Percentiles rank a stretch among this genome's conserved stretches.
These are phyloP conservation scores for Aspergillus latus DNA, from an alignment of 2,329 filamentous ascomycete species.

Conservation along the genomic window DNA sequence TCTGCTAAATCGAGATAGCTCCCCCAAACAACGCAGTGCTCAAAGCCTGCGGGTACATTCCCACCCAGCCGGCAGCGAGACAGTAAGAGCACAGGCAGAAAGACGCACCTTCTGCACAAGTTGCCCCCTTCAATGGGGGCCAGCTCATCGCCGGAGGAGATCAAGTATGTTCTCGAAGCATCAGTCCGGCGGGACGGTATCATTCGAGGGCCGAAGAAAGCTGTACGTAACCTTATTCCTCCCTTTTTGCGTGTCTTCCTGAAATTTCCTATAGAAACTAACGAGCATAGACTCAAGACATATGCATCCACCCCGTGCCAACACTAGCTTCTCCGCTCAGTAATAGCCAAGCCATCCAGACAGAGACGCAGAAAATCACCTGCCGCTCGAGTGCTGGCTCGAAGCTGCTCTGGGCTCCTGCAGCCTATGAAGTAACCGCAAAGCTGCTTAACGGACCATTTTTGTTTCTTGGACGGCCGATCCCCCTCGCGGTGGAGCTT, in stretches of 20 bases:
- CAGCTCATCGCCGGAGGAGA: slow-evolving; percentile 6
- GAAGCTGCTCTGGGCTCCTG: neutral
- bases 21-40: slow-evolving; percentile 18
- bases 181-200: slow-evolving; percentile 7
- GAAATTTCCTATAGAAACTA: neutral
- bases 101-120: slow-evolving; percentile 13
- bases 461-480: slow-evolving; percentile 12
- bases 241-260: too few relatives aligned
- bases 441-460: slow-evolving; percentile 19
- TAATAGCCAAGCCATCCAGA: neutral
- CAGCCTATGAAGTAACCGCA: neutral
- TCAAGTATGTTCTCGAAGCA: slow-evolving; percentile 15
- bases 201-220: slow-evolving; percentile 5
- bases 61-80: neutral
- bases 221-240: slow-evolving; percentile 1
- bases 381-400: neutral
- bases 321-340: neutral
- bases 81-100: neutral
- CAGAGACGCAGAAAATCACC: neutral
- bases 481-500: slow-evolving; percentile 19
- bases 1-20: slow-evolving; percentile 10
- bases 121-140: slow-evolving; percentile 17
- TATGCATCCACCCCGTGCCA: neutral
- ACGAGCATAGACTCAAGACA: neutral
- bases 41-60: neutral